Evolutionary conservation across 805 yeast species (phyloP), one percentile per base, ranked within the genome.

Genomic region (Saccharomycopsis synnaedendra): DNA sequence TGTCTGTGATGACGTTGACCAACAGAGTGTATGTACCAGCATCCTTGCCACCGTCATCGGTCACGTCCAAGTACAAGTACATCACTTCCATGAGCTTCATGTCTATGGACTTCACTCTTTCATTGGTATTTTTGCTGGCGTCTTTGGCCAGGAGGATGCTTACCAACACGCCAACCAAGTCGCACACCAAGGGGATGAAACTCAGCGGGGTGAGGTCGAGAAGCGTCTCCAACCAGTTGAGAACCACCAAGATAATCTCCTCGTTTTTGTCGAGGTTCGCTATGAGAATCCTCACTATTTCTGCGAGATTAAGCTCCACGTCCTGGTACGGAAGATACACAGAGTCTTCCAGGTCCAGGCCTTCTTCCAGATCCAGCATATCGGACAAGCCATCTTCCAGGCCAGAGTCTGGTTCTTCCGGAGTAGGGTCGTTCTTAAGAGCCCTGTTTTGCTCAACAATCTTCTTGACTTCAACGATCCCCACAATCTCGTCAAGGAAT

Each of bases 201-300:
- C 89, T 83, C 38, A 72, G 69, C 1, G 97, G 90, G 0, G 90
- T 78, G 11, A 85, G 77, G 10, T 75, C 76, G 30, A 93, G 64
- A 34, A 93, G 68, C 11, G 80, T 79, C 47, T 76, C 80, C 10
- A 93, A 65, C 98, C 98, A 93, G 42, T 78, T 76, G 44, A 90
- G 67, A 0, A 86, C 86, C 3, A 84, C 85, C 33, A 80, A 63
- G 61, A 86, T 94, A 41, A 89, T 84, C 56, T 85, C 85, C 51
- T 80, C 87, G 1, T 83, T 72, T 2, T 58, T 58, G 52, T 85
- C 85, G 45, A 93, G 68, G 53, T 86, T 85, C 1, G 87, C 76
- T n/a, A 90, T 76, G 43, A 93, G 63, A 39, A 90, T 86, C 43
- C 82, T 86, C 35, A 88, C 80, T 41, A 90, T 80, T 54, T 78